Conservation (phyloP, 441 rosid species). For the Lepidium campestre region DNA sequence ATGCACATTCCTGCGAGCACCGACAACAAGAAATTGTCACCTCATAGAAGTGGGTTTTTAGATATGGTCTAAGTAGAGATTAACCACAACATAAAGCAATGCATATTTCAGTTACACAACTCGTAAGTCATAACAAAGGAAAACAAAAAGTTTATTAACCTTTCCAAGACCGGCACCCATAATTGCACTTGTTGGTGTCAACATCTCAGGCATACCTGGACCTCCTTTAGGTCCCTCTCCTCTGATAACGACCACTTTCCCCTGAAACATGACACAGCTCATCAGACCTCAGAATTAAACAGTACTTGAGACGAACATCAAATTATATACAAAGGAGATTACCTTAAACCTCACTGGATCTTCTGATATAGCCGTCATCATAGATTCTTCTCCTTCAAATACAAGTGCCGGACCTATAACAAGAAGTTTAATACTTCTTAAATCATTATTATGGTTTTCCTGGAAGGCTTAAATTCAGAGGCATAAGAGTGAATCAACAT, state of each 20-base stretch:
- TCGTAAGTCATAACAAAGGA: too few relatives aligned
- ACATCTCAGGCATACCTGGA: slow-evolving; percentile 99
- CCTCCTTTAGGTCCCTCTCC: slow-evolving; percentile 99
- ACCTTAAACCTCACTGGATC: slow-evolving; percentile 85
- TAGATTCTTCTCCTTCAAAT: slow-evolving; percentile 95
- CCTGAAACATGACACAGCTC: slow-evolving; percentile 38
- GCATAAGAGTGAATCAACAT: background rate
- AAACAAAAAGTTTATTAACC: slow-evolving; percentile 25
- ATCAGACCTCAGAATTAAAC: background rate
- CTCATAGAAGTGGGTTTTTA: background rate
- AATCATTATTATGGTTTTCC: background rate
- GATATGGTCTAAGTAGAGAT: background rate
- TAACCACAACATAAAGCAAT: background rate
- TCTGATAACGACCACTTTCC: slow-evolving; percentile 84
- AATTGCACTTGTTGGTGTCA: slow-evolving; percentile 96
- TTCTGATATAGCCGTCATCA: slow-evolving; percentile 79
- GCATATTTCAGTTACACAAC: background rate
- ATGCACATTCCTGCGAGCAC: slow-evolving; percentile 70
- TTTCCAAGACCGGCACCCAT: slow-evolving; percentile 99
- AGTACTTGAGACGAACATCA: background rate
- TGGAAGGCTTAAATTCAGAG: background rate
- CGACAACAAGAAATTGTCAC: slow-evolving; percentile 6
- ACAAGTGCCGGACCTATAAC: slow-evolving; percentile 90
- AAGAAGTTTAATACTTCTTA: slow-evolving; percentile 6
- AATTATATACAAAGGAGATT: background rate